phyloP scores from a whole-genome alignment of 192 early-diverging fungal species.

The Coemansia sp. region DNA sequence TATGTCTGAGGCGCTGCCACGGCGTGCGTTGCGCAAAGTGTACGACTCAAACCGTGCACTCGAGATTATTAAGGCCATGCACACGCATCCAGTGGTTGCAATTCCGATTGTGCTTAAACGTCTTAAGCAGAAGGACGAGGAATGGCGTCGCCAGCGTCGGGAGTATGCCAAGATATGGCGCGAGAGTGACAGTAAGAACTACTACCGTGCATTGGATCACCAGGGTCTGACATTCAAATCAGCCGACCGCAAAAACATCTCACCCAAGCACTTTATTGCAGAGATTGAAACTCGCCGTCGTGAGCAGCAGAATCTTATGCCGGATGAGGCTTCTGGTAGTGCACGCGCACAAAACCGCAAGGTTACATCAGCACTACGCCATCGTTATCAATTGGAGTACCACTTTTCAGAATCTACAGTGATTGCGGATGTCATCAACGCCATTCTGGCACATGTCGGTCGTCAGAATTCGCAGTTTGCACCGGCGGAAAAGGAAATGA shows the following conservation, averaged over 20 bases:
- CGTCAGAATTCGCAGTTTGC: constrained; percentile 53
- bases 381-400: constrained; percentile 80
- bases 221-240: constrained; percentile 89
- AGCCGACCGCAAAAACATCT: constrained; percentile 78
- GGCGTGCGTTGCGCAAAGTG: constrained; percentile 91
- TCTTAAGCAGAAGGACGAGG: constrained; percentile 97
- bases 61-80: constrained; percentile 90
- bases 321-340: constrained; percentile 19
- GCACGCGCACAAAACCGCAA: constrained; percentile 36
- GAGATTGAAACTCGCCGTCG: constrained; percentile 86
- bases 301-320: constrained; percentile 68
- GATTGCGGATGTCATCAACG: constrained; percentile 74
- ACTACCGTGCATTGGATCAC: constrained; percentile 91
- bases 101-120: constrained; percentile 93
- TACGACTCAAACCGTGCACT: constrained; percentile 83
- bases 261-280: constrained; percentile 70
- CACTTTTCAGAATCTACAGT: constrained; percentile 69
- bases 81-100: constrained; percentile 85
- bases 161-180: constrained; percentile 98
- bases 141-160: constrained; percentile 77
- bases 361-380: constrained; percentile 50
- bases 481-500: constrained; percentile 68
- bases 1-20: constrained; percentile 82
- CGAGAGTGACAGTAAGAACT: constrained; percentile 91
- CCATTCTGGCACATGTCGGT: constrained; percentile 76